phyloP scores from a whole-genome alignment of 2,329 filamentous ascomycete genomes.

The Ophiostoma piceae region DNA sequence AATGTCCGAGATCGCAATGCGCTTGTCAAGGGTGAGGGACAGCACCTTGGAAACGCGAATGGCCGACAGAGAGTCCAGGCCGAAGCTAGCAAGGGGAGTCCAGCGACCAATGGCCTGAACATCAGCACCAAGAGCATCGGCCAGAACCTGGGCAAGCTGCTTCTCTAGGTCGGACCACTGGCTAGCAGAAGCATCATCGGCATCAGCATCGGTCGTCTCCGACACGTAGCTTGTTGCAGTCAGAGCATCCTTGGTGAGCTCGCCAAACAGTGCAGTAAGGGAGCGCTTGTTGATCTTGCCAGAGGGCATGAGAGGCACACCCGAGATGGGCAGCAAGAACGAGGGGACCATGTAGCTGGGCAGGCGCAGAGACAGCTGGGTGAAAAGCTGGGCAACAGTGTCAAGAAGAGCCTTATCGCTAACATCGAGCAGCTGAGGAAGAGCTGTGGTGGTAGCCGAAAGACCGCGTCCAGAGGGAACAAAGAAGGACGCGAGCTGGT shows the following conservation, averaged over 20 bases:
- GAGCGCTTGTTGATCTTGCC: conserved; percentile 64
- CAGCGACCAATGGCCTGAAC: conserved; percentile 50
- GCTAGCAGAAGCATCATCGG: not conserved
- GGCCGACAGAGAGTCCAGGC: conserved; percentile 77
- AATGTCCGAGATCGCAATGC: conserved; percentile 62
- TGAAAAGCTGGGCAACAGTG: conserved; percentile 46
- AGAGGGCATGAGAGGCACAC: conserved; percentile 65
- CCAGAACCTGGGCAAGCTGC: conserved; percentile 51
- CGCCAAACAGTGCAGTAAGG: conserved; percentile 46
- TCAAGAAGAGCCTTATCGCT: conserved; percentile 26
- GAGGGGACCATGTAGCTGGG: conserved; percentile 76
- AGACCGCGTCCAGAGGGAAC: conserved; percentile 39
- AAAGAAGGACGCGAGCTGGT: conserved; percentile 66
- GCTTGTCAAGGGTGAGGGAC: conserved; percentile 39
- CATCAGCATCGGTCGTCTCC: not conserved
- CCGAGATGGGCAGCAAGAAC: conserved; percentile 62
- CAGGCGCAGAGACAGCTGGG: conserved; percentile 50
- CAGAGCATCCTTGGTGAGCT: conserved; percentile 39
- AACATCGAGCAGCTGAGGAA: conserved; percentile 39
- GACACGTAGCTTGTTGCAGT: conserved; percentile 9
- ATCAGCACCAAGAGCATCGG: conserved; percentile 44
- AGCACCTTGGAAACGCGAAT: conserved; percentile 63
- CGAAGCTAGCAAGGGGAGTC: conserved; percentile 71
- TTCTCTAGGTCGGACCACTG: conserved; percentile 43
- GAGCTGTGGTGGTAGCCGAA: conserved; percentile 21